phyloP scores from a whole-genome alignment of 2,329 filamentous ascomycete genomes.

The Verticillium nubilum region DNA sequence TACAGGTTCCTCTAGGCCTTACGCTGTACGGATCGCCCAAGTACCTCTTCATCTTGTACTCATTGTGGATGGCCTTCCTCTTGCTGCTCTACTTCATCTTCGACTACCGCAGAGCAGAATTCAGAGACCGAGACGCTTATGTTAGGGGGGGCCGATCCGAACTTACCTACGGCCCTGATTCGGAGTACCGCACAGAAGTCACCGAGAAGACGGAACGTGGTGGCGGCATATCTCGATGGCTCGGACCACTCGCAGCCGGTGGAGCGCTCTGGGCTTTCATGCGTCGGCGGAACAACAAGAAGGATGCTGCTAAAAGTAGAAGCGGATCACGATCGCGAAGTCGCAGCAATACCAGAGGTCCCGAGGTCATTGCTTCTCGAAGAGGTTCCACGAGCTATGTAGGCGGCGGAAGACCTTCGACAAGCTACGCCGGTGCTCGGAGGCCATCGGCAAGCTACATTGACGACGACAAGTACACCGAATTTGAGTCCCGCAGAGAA shows the following conservation, averaged over 20 bases:
- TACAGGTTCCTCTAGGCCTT: slow-evolving; percentile 82
- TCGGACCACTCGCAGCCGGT: slow-evolving; percentile 48
- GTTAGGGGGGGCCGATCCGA: slow-evolving; percentile 54
- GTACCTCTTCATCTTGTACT: slow-evolving; percentile 78
- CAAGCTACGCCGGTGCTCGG: slow-evolving; percentile 50
- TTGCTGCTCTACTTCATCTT: slow-evolving; percentile 74
- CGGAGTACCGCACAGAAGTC: slow-evolving; percentile 33
- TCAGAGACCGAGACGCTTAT: slow-evolving; percentile 46
- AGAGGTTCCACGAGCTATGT: slow-evolving; percentile 51
- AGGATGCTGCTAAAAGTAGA: slow-evolving; percentile 31
- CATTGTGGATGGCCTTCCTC: slow-evolving; percentile 70
- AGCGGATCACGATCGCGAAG: slow-evolving; percentile 29
- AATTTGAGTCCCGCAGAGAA: slow-evolving; percentile 29
- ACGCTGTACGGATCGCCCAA: slow-evolving; percentile 89
- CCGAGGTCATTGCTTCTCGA: slow-evolving; percentile 48
- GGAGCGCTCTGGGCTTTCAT: slow-evolving; percentile 41
- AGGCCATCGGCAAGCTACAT: slow-evolving; percentile 38
- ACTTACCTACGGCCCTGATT: slow-evolving; percentile 32
- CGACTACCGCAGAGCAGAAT: slow-evolving; percentile 60
- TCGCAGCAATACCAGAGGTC: slow-evolving; percentile 29
- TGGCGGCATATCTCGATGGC: slow-evolving; percentile 33
- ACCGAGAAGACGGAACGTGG: slow-evolving; percentile 21
- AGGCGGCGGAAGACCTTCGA: slow-evolving; percentile 32
- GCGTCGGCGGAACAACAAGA: slow-evolving; percentile 34
- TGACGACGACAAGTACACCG: slow-evolving; percentile 60